Evolutionary conservation across 805 yeast species (phyloP).

Genomic region (Pichia pseudocactophila): DNA sequence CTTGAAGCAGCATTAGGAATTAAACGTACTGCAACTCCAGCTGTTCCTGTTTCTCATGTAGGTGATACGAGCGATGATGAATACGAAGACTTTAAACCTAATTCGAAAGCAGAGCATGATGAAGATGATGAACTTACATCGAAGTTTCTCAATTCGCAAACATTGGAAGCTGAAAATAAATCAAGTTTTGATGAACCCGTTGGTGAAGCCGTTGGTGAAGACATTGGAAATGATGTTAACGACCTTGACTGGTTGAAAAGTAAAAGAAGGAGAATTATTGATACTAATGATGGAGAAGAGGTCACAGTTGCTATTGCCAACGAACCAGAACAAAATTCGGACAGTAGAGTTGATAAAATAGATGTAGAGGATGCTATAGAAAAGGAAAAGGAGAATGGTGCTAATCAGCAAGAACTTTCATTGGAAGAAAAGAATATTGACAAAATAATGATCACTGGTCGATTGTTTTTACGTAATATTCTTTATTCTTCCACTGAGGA

Average conservation of each 20-base stretch:
- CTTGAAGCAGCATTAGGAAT: conserved; percentile 34
- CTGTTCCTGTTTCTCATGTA: too few relatives aligned
- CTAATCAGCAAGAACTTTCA: conserved; percentile 16
- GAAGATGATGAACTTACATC: conserved; percentile 33
- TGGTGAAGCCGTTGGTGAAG: conserved; percentile 9
- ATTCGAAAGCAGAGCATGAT: conserved; percentile 17
- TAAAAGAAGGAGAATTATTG: conserved; percentile 64
- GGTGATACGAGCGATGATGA: conserved; percentile 26
- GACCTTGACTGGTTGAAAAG: conserved; percentile 84
- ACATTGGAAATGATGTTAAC: conserved; percentile 34
- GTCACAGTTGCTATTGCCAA: not conserved
- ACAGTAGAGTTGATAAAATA: not conserved
- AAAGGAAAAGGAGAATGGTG: not conserved
- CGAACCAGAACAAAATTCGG: conserved; percentile 11
- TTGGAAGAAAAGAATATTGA: conserved; percentile 40
- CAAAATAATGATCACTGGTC: conserved; percentile 58
- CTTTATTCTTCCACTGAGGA: conserved; percentile 69
- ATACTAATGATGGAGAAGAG: conserved; percentile 26
- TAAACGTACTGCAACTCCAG: conserved; percentile 17
- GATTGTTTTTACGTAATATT: conserved; percentile 83
- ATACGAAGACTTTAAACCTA: conserved; percentile 36
- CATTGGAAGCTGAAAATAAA: conserved; percentile 13
- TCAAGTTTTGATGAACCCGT: not conserved
- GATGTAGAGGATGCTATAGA: not conserved
- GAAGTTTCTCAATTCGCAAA: conserved; percentile 32